These are phyloP conservation scores for Wickerhamomyces sp. DNA, from an alignment of 1,139 yeast genomes.

Conservation along the genomic window DNA sequence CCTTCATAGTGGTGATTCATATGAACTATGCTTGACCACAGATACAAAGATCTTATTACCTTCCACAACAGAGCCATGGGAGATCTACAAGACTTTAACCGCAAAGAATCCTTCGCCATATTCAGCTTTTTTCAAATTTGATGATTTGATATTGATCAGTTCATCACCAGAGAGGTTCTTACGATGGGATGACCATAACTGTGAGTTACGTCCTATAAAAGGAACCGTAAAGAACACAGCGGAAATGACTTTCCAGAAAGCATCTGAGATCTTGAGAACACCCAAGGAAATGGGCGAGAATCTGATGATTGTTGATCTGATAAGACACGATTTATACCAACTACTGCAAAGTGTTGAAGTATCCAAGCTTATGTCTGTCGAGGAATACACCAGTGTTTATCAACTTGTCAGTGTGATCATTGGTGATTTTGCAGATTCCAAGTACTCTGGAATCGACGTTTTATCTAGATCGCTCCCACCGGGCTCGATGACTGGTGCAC, in stretches of 20 bases:
- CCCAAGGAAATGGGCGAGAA: constrained; percentile 96
- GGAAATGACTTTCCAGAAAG: constrained; percentile 48
- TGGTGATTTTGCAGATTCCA: constrained; percentile 37
- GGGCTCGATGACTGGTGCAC: constrained; percentile 99
- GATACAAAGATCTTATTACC: constrained; percentile 58
- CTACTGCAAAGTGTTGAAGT: constrained; percentile 66
- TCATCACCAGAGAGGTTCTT: constrained; percentile 94
- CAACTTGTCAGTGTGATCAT: constrained; percentile 88
- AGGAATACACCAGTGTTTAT: constrained; percentile 85
- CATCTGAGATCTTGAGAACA: constrained; percentile 62
- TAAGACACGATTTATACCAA: constrained; percentile 83
- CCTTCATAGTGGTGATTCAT: constrained; percentile 81
- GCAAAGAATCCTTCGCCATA: constrained; percentile 87
- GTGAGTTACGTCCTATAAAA: constrained; percentile 90
- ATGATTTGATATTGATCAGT: constrained; percentile 67
- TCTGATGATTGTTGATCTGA: constrained; percentile 93
- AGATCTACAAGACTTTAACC: constrained; percentile 67
- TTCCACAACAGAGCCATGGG: constrained; percentile 59
- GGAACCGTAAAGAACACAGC: constrained; percentile 80
- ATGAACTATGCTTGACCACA: constrained; percentile 87
- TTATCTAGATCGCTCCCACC: constrained; percentile 84
- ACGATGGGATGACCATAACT: constrained; percentile 55
- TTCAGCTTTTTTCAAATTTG: constrained; percentile 73
- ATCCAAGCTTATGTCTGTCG: constrained; percentile 80
- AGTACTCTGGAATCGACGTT: constrained; percentile 70